Conservation (phyloP, 2,329 filamentous ascomycete species). For the Plectosphaerella sp. region DNA sequence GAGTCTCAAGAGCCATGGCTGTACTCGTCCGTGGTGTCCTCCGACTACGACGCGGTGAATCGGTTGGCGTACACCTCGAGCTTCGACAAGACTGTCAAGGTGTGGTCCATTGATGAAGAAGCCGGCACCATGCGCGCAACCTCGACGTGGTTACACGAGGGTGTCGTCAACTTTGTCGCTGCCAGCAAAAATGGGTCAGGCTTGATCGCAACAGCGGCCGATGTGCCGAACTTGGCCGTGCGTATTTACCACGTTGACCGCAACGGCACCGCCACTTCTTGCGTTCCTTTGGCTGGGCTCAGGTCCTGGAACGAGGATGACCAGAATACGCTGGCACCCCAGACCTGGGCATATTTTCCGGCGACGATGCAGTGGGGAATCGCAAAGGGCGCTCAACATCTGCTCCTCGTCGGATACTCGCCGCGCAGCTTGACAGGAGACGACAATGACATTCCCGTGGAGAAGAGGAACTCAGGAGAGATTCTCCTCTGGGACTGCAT, state of each 20-base stretch:
- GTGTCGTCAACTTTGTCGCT: conserved; percentile 59
- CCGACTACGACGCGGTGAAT: conserved; percentile 45
- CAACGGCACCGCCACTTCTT: conserved; percentile 30
- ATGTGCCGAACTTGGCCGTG: conserved; percentile 48
- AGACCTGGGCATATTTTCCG: conserved; percentile 58
- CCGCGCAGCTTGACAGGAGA: conserved; percentile 49
- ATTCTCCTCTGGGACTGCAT: conserved; percentile 55
- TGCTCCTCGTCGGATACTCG: conserved; percentile 60
- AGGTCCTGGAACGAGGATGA: conserved; percentile 13
- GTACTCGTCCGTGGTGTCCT: conserved; percentile 59
- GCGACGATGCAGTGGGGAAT: conserved; percentile 60
- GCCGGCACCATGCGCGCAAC: conserved; percentile 36
- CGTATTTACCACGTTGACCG: conserved; percentile 47
- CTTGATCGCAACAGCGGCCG: conserved; percentile 55
- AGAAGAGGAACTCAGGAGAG: conserved; percentile 54
- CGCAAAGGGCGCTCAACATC: conserved; percentile 35
- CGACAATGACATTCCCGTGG: conserved; percentile 54
- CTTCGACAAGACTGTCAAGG: conserved; percentile 58
- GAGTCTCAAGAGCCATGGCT: conserved; percentile 58
- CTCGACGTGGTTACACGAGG: conserved; percentile 52
- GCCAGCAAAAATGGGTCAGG: conserved; percentile 42
- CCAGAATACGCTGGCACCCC: conserved; percentile 25
- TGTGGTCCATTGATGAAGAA: conserved; percentile 42
- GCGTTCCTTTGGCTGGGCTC: conserved; percentile 35
- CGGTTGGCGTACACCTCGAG: conserved; percentile 53